A percentile compares a stretch with the other conserved stretches of the same genome.
Conservation (phyloP, 2,329 filamentous ascomycete genomes). For the Arthrobotrys sphaeroides region DNA sequence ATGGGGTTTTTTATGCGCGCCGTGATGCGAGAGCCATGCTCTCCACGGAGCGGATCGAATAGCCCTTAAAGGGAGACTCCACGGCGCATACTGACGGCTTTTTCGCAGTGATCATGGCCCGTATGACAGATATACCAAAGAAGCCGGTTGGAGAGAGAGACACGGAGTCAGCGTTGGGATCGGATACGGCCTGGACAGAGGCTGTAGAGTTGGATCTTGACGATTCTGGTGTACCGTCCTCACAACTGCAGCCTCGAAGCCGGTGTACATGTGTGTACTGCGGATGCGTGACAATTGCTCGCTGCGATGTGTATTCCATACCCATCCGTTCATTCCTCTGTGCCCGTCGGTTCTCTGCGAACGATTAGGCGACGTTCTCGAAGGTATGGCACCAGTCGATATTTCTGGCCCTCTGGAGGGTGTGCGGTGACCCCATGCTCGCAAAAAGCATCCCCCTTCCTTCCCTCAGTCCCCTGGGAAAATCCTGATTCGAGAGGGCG, state of each 20-base stretch:
- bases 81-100: constrained; percentile 52
- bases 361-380: constrained; percentile 39
- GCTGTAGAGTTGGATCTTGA: not conserved
- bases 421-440: constrained; percentile 48
- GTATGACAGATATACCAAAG: constrained; percentile 38
- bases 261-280: too few species aligned
- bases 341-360: constrained; percentile 12
- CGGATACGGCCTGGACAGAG: constrained; percentile 4
- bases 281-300: not conserved
- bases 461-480: constrained; percentile 48
- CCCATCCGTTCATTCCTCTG: not conserved
- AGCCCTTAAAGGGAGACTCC: constrained; percentile 43
- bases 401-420: not conserved
- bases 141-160: constrained; percentile 25
- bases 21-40: constrained; percentile 47
- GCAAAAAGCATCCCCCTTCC: constrained; percentile 43
- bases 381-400: constrained; percentile 16
- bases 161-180: constrained; percentile 1
- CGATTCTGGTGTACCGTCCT: constrained; percentile 9
- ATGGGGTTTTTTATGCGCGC: constrained; percentile 35
- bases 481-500: constrained; percentile 47
- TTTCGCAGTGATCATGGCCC: constrained; percentile 7
- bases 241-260: too few species aligned
- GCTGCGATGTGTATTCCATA: not conserved
- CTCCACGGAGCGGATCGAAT: constrained; percentile 52